Evolutionary conservation across 2,329 filamentous ascomycete species (phyloP).

Genomic region (Pseudocercospora cruenta): DNA sequence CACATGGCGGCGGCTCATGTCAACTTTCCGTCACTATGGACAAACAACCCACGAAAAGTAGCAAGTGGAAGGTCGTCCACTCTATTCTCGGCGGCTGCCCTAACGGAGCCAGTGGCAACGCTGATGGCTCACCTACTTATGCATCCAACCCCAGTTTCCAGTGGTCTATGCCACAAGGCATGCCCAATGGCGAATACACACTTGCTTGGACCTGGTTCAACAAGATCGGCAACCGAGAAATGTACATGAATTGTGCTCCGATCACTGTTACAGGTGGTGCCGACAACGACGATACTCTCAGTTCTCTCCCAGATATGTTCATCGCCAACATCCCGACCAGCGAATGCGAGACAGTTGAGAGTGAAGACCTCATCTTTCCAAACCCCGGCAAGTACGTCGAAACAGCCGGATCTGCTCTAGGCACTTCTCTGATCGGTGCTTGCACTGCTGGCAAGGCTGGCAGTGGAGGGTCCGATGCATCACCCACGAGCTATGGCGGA

Average conservation of each 20-base stretch:
- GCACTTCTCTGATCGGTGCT: conserved; percentile 14
- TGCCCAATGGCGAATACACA: conserved; percentile 74
- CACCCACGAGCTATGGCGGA: conserved; percentile 12
- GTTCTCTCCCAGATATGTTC: conserved; percentile 71
- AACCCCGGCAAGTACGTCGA: conserved; percentile 56
- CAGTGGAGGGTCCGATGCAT: neutral
- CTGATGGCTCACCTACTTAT: conserved; percentile 15
- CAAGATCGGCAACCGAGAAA: conserved; percentile 83
- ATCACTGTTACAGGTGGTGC: conserved; percentile 62
- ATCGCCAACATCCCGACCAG: conserved; percentile 60
- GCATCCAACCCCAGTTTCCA: conserved; percentile 59
- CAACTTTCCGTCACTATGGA: conserved; percentile 84
- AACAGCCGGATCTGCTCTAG: conserved; percentile 22
- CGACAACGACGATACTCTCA: conserved; percentile 52
- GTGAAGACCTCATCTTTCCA: conserved; percentile 61
- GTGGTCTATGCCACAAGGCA: conserved; percentile 72
- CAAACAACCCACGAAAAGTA: conserved; percentile 66
- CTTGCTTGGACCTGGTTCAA: conserved; percentile 97
- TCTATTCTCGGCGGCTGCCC: conserved; percentile 87
- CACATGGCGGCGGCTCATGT: conserved; percentile 89
- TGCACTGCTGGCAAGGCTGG: conserved; percentile 15
- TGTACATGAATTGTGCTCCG: conserved; percentile 96
- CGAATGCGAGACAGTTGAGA: conserved; percentile 58
- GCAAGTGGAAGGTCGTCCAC: conserved; percentile 85
- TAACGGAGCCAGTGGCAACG: conserved; percentile 59